phyloP scores from a whole-genome alignment of 495 filamentous ascomycete species.

The Penicillium nucicola region DNA sequence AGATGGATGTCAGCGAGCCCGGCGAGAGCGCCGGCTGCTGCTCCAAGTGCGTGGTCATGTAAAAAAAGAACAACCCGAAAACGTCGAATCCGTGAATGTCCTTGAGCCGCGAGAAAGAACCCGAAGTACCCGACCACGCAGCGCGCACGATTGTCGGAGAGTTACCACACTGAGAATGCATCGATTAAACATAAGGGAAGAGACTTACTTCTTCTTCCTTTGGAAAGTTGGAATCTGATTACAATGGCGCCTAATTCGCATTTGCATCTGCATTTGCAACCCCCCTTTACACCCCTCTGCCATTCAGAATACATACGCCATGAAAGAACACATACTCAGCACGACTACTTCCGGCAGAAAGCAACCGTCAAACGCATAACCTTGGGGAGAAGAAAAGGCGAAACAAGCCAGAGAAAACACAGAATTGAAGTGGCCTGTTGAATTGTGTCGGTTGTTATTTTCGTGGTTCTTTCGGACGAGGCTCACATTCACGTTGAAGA shows the following conservation, averaged over 20 bases:
- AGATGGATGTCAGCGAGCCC: conserved; percentile 75
- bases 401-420: conserved; percentile 1
- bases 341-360: conserved; percentile 9
- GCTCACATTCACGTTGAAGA: conserved; percentile 26
- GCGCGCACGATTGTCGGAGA: not conserved
- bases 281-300: not conserved
- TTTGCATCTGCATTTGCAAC: no score
- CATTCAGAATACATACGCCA: conserved; percentile 16
- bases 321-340: conserved; percentile 10
- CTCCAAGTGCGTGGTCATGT: conserved; percentile 87
- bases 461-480: conserved; percentile 27
- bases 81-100: conserved; percentile 2
- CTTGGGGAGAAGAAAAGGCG: not conserved
- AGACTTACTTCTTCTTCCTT: not conserved
- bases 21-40: conserved; percentile 77
- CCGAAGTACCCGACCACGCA: not conserved
- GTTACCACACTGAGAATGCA: not conserved
- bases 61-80: conserved; percentile 30
- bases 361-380: conserved; percentile 7
- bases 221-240: conserved; percentile 2
- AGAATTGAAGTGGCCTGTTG: conserved; percentile 11
- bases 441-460: conserved; percentile 20
- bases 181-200: not conserved
- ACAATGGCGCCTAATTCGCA: conserved; percentile 7
- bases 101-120: not conserved